Evolutionary conservation across 2,329 filamentous ascomycete genomes (phyloP), one percentile per base, ranked within the genome.

Genomic region (Myriangium duriaei): DNA sequence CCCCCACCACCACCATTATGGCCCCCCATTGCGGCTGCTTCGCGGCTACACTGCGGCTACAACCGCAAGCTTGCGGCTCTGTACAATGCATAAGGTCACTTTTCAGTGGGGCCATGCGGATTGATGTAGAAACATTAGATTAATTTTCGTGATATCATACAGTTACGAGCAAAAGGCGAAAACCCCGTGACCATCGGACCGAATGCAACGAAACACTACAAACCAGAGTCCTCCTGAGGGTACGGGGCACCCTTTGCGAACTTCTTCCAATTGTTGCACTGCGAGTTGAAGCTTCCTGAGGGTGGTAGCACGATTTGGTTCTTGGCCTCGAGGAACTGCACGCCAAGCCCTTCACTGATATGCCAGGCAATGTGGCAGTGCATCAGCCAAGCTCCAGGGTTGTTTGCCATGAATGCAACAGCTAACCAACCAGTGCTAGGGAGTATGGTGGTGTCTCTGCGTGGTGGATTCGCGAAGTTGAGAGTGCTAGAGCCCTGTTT

Each of bases 341-440:
- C 54, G 5, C 60, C 63, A 12, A 79, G 59, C 18, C 73, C 74
- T 59, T 72, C 70, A 50, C 65, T 64, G 13, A 76, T 67, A 49
- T 79, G 74, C 72, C 69, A 75, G 47, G 72, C 69, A 37, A 75
- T 71, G 52, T 75, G 71, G 55, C 48, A 51, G 32, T 52, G 50
- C 46, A 74, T 65, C 24, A 73, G 52, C 57, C 67, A 74, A 17
- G 69, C 61, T 11, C 69, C 70, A 0, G 69, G 69, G 48, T 72
- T 72, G 47, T 74, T 64, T 0, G 65, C 58, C 41, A 60, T 46
- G 47, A 69, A 72, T 0, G 62, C 68, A 6, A 73, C 52, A 3
- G 64, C 63, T 4, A 73, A 46, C 47, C 67, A 65, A 0, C 69
- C 70, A 5, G 51, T 51, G 1, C 50, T 49, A 0, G 64, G 62